Base-by-base conservation (phyloP, 2,329 filamentous ascomycete species). In the Neophaeococcomyces mojaviensis region DNA sequence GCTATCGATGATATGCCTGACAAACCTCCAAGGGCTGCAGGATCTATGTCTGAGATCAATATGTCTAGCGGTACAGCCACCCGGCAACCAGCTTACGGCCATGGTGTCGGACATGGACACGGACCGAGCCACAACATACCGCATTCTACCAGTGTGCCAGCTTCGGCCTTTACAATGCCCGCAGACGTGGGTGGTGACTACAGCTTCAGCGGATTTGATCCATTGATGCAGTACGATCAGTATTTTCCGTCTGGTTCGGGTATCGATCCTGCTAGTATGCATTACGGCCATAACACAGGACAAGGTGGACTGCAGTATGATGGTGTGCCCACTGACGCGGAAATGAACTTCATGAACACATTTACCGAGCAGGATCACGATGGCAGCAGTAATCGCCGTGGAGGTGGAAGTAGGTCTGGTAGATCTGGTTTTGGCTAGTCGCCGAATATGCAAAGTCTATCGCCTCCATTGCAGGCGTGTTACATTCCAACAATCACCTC, bases 1-100 rank as follows among this genome's bases (percentile, higher is more conserved):
- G 55, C 58, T 15, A 49, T 62, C 3, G 56, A 55, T 19, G 62
- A 65, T 20, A 47, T 64, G 13, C 59, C 63, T 4, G 39, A 45
- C 10, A 30, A 45, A 13, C 49, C 50, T 33, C 55, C 56, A 12
- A 50, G 50, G 4, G 48, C 47, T 12, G 24, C 34, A 9, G 18
- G 24, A 28, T 22, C 32, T 16, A 20, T 13, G n/a, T 36, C 16
- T 15, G 41, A 44, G 13, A 37, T 32, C 4, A 36, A 10, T 12
- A 44, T 44, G 32, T 33, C 32, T 9, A 20, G 30, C 6, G 24
- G 26, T 22, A 38, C 26, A 7, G 33, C 28, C 24, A 19, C 15
- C 10, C n/a, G 18, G 24, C 24, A 31, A 12, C 22, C 19, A 9
- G 16, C 19, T 2, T 37, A 28, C 10, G 42, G 22, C 10, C 43